phyloP scores from a whole-genome alignment of 805 yeast genomes.

The Barnettozyma pratensis region DNA sequence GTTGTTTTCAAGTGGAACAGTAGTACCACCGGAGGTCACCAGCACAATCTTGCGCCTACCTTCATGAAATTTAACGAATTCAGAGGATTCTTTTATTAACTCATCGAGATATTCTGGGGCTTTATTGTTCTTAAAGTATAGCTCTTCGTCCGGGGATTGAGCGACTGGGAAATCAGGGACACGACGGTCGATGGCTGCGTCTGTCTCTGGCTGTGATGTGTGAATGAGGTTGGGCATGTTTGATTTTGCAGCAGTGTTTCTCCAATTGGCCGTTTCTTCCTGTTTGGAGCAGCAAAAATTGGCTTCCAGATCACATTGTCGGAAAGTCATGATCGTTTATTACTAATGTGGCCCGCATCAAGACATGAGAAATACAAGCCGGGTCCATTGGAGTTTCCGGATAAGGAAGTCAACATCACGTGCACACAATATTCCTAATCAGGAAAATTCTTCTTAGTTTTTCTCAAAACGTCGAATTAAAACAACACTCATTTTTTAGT shows the following conservation, averaged over 20 bases:
- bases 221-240: conserved; percentile 29
- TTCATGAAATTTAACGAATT: conserved; percentile 57
- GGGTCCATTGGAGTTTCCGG: not conserved
- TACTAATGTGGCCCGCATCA: not conserved
- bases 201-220: conserved; percentile 67
- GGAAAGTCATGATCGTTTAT: not conserved
- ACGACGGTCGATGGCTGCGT: conserved; percentile 73
- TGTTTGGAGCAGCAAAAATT: too few relatives aligned
- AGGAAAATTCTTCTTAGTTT: not conserved
- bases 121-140: conserved; percentile 64
- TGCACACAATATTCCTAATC: not conserved
- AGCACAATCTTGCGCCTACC: conserved; percentile 52
- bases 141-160: conserved; percentile 59
- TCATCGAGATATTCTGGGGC: conserved; percentile 72
- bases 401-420: conserved; percentile 9
- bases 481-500: not conserved
- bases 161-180: conserved; percentile 80
- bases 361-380: not conserved
- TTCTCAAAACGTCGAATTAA: not conserved
- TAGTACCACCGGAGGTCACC: conserved; percentile 96
- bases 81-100: conserved; percentile 48
- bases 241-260: too few relatives aligned
- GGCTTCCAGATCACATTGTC: too few relatives aligned
- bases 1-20: conserved; percentile 94
- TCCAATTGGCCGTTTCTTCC: too few relatives aligned